A percentile compares a stretch with the other conserved stretches of the same genome.
These are phyloP conservation scores for Termitomyces sp. DNA, from an alignment of 1,284 basidiomycete species.

Conservation along the genomic window DNA sequence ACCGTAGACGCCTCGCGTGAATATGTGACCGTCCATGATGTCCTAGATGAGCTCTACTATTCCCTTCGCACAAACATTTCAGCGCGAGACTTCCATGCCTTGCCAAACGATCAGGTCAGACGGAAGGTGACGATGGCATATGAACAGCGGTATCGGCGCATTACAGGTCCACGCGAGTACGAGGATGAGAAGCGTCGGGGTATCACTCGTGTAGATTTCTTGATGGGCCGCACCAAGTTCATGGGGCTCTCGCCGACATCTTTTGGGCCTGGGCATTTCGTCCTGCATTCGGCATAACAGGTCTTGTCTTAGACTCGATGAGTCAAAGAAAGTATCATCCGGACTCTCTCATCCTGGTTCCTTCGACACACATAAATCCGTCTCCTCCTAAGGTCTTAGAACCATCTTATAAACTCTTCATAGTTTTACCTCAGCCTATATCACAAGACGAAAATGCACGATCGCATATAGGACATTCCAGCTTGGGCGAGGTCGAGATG, in stretches of 20 bases:
- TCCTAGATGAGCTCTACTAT: slow-evolving; percentile 31
- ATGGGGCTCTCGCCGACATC: slow-evolving; percentile 21
- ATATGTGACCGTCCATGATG: slow-evolving; percentile 32
- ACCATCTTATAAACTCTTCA: too few species aligned
- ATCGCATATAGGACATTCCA: too few species aligned
- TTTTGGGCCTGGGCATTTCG: neutral
- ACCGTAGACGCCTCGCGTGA: slow-evolving; percentile 22
- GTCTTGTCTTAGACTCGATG: neutral
- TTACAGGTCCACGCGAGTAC: slow-evolving; percentile 23
- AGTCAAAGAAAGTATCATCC: too few species aligned
- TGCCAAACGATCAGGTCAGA: slow-evolving; percentile 29
- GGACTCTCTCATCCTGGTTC: neutral
- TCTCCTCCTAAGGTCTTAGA: too few species aligned
- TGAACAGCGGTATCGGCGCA: slow-evolving; percentile 35
- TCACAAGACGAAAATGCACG: too few species aligned
- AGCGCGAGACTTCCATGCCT: slow-evolving; percentile 33
- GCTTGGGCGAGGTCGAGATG: neutral
- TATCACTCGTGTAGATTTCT: slow-evolving; percentile 38
- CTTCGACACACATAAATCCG: neutral
- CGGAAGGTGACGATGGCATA: slow-evolving; percentile 38
- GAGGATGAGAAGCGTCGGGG: slow-evolving; percentile 34
- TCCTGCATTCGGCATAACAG: neutral
- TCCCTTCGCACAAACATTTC: slow-evolving; percentile 36
- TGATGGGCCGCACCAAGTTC: slow-evolving; percentile 30
- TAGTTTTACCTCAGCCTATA: too few species aligned